A percentile compares a stretch with the other conserved stretches of the same genome.
Conservation (phyloP, 169 alveolate species). For the Perkinsus marinus region DNA sequence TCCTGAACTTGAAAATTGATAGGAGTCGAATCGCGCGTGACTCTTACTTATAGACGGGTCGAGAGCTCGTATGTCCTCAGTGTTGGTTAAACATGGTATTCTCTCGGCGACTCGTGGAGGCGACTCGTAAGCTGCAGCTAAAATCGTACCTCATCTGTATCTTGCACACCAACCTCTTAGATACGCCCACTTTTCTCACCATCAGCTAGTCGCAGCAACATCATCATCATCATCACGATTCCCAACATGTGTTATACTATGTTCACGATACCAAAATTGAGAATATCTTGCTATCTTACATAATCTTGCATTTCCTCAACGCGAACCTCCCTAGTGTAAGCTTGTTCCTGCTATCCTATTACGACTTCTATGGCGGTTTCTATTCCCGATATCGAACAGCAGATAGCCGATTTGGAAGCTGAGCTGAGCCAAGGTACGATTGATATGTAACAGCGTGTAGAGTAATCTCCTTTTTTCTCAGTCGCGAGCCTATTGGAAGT, state of each 20-base stretch:
- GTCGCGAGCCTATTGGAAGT: not conserved
- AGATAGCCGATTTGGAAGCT: not conserved
- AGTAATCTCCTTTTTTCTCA: not conserved
- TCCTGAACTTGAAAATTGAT: too few relatives aligned
- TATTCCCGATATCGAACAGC: not conserved
- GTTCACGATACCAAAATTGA: not conserved
- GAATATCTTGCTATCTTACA: not conserved
- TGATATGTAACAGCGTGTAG: not conserved
- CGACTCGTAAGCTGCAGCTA: not conserved
- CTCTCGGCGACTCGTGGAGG: not conserved
- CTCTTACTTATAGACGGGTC: not conserved
- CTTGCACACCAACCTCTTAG: too few relatives aligned
- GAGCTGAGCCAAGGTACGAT: not conserved
- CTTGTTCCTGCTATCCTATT: not conserved
- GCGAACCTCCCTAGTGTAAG: not conserved
- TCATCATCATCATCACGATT: too few relatives aligned
- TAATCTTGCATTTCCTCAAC: not conserved
- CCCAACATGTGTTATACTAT: too few relatives aligned
- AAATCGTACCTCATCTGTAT: too few relatives aligned
- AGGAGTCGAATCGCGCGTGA: not conserved
- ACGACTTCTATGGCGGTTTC: not conserved
- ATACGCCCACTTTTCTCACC: too few relatives aligned
- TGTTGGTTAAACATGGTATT: not conserved
- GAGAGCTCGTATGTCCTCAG: not conserved
- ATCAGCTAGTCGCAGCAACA: too few relatives aligned